A percentile compares a stretch with the other conserved stretches of the same genome.
Conservation (phyloP, 139 green algal species). For the Asterochloris erici region DNA sequence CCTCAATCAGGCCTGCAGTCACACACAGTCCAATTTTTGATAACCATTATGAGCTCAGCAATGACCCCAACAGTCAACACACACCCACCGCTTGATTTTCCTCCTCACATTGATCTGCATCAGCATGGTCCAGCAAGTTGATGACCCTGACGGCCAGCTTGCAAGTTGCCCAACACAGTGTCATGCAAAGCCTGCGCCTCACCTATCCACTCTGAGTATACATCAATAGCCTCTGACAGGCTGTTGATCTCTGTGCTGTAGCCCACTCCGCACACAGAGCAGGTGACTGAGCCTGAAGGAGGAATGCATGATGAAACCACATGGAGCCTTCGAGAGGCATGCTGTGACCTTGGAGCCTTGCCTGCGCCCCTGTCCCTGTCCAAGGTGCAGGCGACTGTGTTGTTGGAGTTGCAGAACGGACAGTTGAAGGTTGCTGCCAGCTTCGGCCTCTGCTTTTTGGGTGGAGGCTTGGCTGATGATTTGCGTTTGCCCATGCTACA, state of each 20-base stretch:
- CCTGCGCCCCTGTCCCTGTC: conserved; percentile 39
- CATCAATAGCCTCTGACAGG: conserved; percentile 52
- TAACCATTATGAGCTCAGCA: too few relatives aligned
- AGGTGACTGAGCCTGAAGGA: conserved; percentile 15
- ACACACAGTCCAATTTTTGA: too few relatives aligned
- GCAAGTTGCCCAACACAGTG: too few relatives aligned
- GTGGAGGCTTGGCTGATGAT: conserved; percentile 44
- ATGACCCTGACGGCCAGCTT: too few relatives aligned
- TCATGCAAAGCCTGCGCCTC: neutral
- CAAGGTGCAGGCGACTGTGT: conserved; percentile 51
- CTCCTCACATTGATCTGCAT: too few relatives aligned
- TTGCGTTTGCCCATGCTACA: conserved; percentile 65
- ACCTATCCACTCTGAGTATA: conserved; percentile 64
- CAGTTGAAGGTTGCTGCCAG: conserved; percentile 57
- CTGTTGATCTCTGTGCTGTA: conserved; percentile 38
- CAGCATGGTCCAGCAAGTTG: too few relatives aligned
- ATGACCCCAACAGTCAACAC: too few relatives aligned
- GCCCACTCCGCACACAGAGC: conserved; percentile 26
- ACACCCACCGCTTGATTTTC: too few relatives aligned
- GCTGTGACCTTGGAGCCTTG: neutral
- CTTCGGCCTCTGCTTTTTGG: conserved; percentile 62
- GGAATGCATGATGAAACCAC: neutral
- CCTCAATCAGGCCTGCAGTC: too few relatives aligned
- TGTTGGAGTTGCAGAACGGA: conserved; percentile 70
- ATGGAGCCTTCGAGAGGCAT: neutral